A percentile compares a stretch with the other conserved stretches of the same genome.
Evolutionary conservation across 192 early-diverging fungal genomes (phyloP).

Genomic region (Endogone sp.): DNA sequence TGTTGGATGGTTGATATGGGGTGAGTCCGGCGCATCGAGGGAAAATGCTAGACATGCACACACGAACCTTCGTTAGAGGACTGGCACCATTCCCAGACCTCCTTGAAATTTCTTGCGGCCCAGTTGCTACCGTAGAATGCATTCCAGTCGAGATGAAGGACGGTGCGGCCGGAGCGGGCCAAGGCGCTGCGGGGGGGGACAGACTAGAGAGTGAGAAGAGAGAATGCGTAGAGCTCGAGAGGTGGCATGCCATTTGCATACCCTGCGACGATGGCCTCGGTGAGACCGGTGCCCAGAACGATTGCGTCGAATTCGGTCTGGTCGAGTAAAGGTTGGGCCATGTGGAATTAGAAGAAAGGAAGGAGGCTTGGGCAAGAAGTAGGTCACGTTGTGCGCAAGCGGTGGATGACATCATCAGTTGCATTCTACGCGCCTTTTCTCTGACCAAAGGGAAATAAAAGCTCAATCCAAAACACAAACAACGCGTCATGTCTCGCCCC

Average conservation of each 20-base stretch:
- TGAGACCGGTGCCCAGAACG: constrained; percentile 83
- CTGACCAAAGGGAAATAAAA: too few species aligned
- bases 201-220: not conserved
- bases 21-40: not conserved
- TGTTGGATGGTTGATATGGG: not conserved
- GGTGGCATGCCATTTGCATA: constrained; percentile 21
- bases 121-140: constrained; percentile 74
- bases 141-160: constrained; percentile 82
- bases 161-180: constrained; percentile 58
- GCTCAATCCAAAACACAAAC: not conserved
- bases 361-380: not conserved
- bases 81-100: constrained; percentile 43
- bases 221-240: not conserved
- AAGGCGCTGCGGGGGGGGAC: constrained; percentile 44
- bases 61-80: constrained; percentile 14
- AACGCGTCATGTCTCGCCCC: not conserved
- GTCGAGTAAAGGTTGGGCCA: not conserved
- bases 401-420: not conserved
- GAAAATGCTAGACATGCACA: not conserved
- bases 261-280: constrained; percentile 78
- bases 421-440: not conserved
- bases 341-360: not conserved
- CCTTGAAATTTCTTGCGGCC: constrained; percentile 50
- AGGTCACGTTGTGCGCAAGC: not conserved
- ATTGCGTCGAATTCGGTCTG: constrained; percentile 61